Evolutionary conservation across 2,329 filamentous ascomycete species (phyloP), one percentile per base, ranked within the genome.

Genomic region (Beauveria bassiana): DNA sequence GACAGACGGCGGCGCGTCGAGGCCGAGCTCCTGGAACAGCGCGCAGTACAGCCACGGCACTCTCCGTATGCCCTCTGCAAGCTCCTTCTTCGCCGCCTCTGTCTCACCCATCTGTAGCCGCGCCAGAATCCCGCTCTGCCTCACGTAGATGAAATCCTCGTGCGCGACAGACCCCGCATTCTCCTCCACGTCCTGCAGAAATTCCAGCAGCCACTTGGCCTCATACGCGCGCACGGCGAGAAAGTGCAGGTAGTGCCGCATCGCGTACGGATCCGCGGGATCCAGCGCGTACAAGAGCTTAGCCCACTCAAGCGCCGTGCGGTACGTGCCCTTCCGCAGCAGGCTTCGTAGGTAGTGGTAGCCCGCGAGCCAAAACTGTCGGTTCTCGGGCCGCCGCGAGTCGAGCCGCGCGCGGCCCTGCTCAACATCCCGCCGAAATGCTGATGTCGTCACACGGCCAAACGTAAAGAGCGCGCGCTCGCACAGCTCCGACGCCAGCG

Each of bases 391-490:
- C 43, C 91, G 81, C 22, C 81, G 76, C 70, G 97, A 98, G 69
- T 93, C 86, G 10, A 99, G 77, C 18, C 91, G 83, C 6, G 91
- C 93, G 66, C 86, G 86, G 40, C 95, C 95, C 69, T 87, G 83
- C 60, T 89, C 83, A 6, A 99, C 75, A 65, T 88, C 87, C 61
- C 85, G 84, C 8, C 87, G 81, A 72, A 98, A 99, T 0, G 89
- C 85, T 9, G 91, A 93, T 63, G 95, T 87, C 0, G 91, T 86
- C 3, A 92, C 90, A 43, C 93, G 85, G n/a, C 93, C 95, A 71
- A 98, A 93, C 0, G 90, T 90, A 76, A 97, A 98, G 6, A 99
- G 81, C 0, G 93, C 93, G 51, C 95, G 85, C 75, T 98, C 93
- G 59, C 96, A 85, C 1, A 98, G 82, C 68, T 98, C 93, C 3